Evolutionary conservation across 768 basidiomycete species (phyloP).

Genomic region (Lyophyllum atratum): DNA sequence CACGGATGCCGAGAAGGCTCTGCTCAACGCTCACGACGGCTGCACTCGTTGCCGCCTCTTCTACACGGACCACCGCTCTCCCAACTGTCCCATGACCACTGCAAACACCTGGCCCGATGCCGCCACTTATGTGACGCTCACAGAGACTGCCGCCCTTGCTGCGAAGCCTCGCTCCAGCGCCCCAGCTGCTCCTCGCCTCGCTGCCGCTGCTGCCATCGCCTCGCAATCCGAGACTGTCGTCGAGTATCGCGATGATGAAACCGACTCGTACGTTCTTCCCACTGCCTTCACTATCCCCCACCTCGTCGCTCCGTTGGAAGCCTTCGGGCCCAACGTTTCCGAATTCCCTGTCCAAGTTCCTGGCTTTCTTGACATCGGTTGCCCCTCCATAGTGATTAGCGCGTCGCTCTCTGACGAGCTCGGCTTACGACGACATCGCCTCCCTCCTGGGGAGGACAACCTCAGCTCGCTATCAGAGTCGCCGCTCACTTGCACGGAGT

Average conservation of each 20-base stretch:
- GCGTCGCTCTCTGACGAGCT: constrained; percentile 7
- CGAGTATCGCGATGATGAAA: background rate
- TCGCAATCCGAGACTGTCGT: background rate
- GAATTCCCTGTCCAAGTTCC: background rate
- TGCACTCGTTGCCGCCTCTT: constrained; percentile 17
- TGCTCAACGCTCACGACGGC: constrained; percentile 16
- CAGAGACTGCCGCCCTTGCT: background rate
- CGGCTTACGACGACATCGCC: constrained; percentile 7
- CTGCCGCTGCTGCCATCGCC: background rate
- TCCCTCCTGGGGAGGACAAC: constrained; percentile 20
- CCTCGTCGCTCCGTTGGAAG: background rate
- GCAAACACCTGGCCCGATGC: constrained; percentile 1
- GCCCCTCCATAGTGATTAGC: constrained; percentile 16
- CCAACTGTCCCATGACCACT: background rate
- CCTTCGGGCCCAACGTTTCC: background rate
- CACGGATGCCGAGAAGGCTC: constrained; percentile 1
- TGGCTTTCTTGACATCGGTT: constrained; percentile 14
- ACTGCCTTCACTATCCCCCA: background rate
- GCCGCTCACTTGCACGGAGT: constrained; percentile 18
- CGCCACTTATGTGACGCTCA: background rate
- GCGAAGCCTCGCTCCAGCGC: background rate
- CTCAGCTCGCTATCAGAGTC: constrained; percentile 12
- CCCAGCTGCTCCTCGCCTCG: background rate
- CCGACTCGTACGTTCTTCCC: background rate
- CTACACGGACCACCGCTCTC: constrained; percentile 10